phyloP scores from a whole-genome alignment of 2,329 filamentous ascomycete species.

The Lasiodiplodia sp. region DNA sequence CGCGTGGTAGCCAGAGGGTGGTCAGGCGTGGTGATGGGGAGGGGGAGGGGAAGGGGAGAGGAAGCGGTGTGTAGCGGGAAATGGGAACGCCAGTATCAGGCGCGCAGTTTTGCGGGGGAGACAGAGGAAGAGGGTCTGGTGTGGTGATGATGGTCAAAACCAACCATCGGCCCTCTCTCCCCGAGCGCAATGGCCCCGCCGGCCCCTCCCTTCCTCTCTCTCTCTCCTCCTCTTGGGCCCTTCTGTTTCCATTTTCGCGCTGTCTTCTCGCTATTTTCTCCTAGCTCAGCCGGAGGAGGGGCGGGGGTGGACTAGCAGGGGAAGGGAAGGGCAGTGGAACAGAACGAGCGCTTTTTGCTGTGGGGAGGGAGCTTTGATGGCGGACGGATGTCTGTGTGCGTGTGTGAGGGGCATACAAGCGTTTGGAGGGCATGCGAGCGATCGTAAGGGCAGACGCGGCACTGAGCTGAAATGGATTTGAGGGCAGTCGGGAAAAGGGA shows the following conservation, averaged over 20 bases:
- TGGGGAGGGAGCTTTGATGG: background rate
- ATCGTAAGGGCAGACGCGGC: background rate
- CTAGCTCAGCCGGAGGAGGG: background rate
- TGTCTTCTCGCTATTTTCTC: background rate
- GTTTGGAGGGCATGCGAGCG: background rate
- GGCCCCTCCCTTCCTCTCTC: background rate
- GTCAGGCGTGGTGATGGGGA: background rate
- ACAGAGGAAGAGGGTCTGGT: background rate
- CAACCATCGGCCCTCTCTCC: background rate
- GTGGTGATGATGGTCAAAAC: background rate
- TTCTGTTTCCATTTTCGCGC: background rate
- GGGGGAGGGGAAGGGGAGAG: background rate
- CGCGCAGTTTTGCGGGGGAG: background rate
- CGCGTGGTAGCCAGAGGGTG: background rate
- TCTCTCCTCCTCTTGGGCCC: background rate
- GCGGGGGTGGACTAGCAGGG: background rate
- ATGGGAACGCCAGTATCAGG: background rate
- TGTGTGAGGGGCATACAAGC: background rate
- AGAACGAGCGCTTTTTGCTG: background rate
- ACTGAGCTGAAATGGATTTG: background rate
- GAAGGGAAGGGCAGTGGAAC: background rate
- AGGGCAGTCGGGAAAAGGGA: background rate
- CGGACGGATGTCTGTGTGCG: background rate
- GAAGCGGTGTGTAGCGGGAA: background rate
- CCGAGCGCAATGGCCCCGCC: background rate